phyloP scores from a whole-genome alignment of 305 asterid species.

The Solanum hybrid region DNA sequence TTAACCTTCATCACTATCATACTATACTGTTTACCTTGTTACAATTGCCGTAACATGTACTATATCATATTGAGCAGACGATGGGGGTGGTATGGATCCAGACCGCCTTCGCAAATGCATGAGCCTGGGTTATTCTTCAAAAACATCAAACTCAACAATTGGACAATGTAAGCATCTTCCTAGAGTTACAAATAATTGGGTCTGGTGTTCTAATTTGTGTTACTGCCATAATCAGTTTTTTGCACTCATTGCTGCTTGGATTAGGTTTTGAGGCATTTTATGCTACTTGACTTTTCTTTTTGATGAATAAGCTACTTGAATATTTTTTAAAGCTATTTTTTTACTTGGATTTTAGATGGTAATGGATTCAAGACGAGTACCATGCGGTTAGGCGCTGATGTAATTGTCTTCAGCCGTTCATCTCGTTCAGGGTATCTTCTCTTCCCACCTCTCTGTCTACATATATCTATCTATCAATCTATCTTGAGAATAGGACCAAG shows the following conservation, averaged over 20 bases:
- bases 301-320: slow-evolving; percentile 2
- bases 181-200: neutral
- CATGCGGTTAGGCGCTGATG: slow-evolving; percentile 97
- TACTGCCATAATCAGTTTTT: neutral
- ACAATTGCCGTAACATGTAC: neutral
- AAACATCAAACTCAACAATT: slow-evolving; percentile 68
- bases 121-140: slow-evolving; percentile 96
- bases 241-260: neutral
- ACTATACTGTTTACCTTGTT: neutral
- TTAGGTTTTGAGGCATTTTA: neutral
- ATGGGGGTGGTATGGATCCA: slow-evolving; percentile 98
- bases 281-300: neutral
- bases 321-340: neutral
- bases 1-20: neutral
- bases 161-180: slow-evolving; percentile 61
- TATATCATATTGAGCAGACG: slow-evolving; percentile 42
- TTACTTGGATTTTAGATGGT: slow-evolving; percentile 51
- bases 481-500: neutral
- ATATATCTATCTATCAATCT: neutral
- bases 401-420: slow-evolving; percentile 76
- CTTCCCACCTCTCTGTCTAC: neutral
- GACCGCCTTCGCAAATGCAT: slow-evolving; percentile 83
- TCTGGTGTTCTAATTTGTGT: neutral
- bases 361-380: slow-evolving; percentile 99
- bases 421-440: slow-evolving; percentile 51